These are phyloP conservation scores for Paragyromitra xinjiangensis DNA, from an alignment of 495 filamentous ascomycete genomes.

Conservation along the genomic window DNA sequence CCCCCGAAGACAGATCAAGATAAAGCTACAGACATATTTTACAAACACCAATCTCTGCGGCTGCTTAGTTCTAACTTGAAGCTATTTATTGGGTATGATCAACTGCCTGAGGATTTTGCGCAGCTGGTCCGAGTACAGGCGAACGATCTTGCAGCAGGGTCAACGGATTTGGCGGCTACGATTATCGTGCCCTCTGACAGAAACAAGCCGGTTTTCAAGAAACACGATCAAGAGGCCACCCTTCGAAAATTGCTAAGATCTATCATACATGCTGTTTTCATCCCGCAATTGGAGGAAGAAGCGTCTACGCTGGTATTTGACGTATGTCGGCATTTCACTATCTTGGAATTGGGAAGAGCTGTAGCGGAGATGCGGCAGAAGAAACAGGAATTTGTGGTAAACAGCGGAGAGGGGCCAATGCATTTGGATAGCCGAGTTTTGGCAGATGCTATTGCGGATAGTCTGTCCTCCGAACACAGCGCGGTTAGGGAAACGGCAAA, in stretches of 20 bases:
- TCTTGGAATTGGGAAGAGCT: conserved; percentile 86
- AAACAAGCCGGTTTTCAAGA: conserved; percentile 84
- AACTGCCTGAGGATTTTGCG: conserved; percentile 85
- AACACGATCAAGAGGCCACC: conserved; percentile 77
- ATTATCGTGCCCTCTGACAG: conserved; percentile 75
- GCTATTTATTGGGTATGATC: conserved; percentile 85
- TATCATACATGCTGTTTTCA: conserved; percentile 81
- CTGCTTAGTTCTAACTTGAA: conserved; percentile 88
- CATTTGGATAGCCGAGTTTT: conserved; percentile 84
- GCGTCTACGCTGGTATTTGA: conserved; percentile 78
- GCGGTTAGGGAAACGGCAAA: conserved; percentile 86
- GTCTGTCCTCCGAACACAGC: conserved; percentile 79
- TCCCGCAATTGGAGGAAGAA: conserved; percentile 78
- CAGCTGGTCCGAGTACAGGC: conserved; percentile 85
- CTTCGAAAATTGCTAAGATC: conserved; percentile 89
- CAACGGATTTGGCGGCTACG: conserved; percentile 69
- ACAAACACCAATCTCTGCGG: conserved; percentile 91
- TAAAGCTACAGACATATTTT: conserved; percentile 80
- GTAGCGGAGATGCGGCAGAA: conserved; percentile 77
- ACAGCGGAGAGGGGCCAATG: conserved; percentile 84
- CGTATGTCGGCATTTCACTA: conserved; percentile 84
- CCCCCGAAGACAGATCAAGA: conserved; percentile 62
- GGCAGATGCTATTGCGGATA: conserved; percentile 86
- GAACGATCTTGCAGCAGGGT: conserved; percentile 78
- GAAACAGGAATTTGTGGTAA: conserved; percentile 78